Base-by-base conservation (phyloP, 2,329 filamentous ascomycete species). In the Talaromyces sp. region DNA sequence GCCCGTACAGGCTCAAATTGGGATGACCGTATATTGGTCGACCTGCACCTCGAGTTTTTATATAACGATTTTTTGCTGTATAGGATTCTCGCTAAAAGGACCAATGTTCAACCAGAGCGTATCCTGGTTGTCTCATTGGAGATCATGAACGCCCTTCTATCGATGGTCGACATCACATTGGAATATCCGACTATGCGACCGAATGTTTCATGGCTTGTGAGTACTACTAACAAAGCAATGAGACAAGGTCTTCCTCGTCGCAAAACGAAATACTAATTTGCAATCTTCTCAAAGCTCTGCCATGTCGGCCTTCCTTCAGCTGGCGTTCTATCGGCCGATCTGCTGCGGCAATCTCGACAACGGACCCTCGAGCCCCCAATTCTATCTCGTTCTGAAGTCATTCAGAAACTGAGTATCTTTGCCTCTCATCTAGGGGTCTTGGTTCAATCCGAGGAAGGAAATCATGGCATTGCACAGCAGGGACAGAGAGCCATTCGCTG, bases 361-460 rank as follows among this genome's bases (percentile, higher is more conserved):
- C 40, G 13, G 40, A 19, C 40, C 6, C 27, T 24, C 11, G 22
- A 51, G 16, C 11, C 39, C 9, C 17, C 20, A 6, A 43, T 7
- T 2, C 60, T 66, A 19, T 62, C 60, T 9, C 63, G 66, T 16
- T 65, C 66, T 1, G 59, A 66, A 17, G 52, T 67, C 8, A 68
- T 69, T 17, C 66, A 69, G 24, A 65, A 62, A 29, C 54, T 69
- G 3, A 66, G 62, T 11, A 49, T 68, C 10, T 67, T 68, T 43
- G 57, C 60, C 1, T 61, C 61, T 8, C 54, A 67, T 32, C 49
- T 67, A 2, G 59, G 63, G 20, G 62, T 54, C 3, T 56, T 63
- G 0, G 54, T 66, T 20, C 51, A 39, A 2, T 55, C 54, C 7
- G 41, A 65, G 24, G 64, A 65, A 14, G 61, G 58, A 4, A 65